Conservation (phyloP, 257 asterid genomes). For the Solanum appendiculatum region DNA sequence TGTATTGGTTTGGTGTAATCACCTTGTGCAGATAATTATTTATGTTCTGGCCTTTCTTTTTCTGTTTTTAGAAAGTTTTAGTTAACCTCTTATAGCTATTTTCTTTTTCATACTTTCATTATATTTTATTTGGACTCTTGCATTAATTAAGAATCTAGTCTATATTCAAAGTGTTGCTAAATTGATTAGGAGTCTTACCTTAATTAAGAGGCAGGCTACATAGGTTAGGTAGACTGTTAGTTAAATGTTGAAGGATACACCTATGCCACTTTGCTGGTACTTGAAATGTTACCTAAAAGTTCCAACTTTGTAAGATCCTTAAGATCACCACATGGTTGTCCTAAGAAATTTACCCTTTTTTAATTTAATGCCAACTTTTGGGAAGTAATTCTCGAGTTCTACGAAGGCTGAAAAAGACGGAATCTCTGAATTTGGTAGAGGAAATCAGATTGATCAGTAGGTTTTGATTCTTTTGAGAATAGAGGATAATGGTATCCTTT, state of each 20-base stretch:
- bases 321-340: not conserved
- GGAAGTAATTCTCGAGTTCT: not conserved
- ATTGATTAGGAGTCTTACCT: not conserved
- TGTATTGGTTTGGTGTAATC: not conserved
- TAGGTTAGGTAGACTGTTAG: not conserved
- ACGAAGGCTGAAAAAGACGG: not conserved
- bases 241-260: not conserved
- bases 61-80: not conserved
- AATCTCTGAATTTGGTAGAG: not conserved
- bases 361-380: not conserved
- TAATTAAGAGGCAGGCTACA: not conserved
- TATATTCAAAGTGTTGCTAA: not conserved
- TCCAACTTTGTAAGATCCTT: not conserved
- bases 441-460: not conserved
- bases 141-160: not conserved
- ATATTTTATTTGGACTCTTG: not conserved
- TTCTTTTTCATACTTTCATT: not conserved
- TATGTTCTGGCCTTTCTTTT: not conserved
- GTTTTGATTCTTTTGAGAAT: not conserved
- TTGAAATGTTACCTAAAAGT: not conserved
- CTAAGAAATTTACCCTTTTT: not conserved
- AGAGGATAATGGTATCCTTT: not conserved
- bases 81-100: not conserved
- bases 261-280: not conserved
- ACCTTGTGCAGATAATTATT: not conserved